A percentile compares a stretch with the other conserved stretches of the same genome.
These are phyloP conservation scores for Eucalyptus rudis DNA, from an alignment of 345 rosid species.

Conservation along the genomic window DNA sequence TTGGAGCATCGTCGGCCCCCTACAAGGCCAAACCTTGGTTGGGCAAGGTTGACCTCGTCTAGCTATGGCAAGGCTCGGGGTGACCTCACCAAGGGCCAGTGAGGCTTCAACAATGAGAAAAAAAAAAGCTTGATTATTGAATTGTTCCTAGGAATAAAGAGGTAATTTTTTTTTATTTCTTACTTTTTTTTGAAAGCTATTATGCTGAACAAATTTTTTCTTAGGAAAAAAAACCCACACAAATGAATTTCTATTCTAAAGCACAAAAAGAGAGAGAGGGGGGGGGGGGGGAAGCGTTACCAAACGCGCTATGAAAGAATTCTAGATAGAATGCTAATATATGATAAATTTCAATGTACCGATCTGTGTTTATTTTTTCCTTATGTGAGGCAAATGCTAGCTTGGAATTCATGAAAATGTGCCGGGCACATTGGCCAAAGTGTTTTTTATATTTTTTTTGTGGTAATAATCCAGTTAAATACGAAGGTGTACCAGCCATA, in stretches of 20 bases:
- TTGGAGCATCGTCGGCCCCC: accelerated
- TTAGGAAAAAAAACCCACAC: accelerated
- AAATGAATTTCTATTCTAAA: accelerated
- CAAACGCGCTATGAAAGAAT: too few species aligned
- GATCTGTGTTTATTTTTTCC: accelerated
- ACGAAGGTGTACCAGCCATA: too few species aligned
- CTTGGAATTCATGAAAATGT: neutral
- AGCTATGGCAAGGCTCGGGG: too few species aligned
- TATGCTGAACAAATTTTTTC: accelerated
- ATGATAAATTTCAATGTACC: neutral
- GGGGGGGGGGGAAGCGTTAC: accelerated
- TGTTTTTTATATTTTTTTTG: accelerated
- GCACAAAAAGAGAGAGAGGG: accelerated
- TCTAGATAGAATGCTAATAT: neutral
- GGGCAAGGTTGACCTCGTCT: accelerated
- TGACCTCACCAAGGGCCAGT: accelerated
- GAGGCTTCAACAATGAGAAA: too few species aligned
- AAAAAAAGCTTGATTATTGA: too few species aligned
- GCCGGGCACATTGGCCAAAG: accelerated
- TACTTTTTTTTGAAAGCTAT: too few species aligned
- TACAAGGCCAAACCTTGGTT: too few species aligned
- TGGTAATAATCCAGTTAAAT: too few species aligned
- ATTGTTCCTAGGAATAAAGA: too few species aligned
- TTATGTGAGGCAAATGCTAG: neutral
- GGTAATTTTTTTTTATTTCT: too few species aligned